A percentile compares a stretch with the other conserved stretches of the same genome.
Conservation (phyloP, 768 basidiomycete species). For the Pisolithus albus region DNA sequence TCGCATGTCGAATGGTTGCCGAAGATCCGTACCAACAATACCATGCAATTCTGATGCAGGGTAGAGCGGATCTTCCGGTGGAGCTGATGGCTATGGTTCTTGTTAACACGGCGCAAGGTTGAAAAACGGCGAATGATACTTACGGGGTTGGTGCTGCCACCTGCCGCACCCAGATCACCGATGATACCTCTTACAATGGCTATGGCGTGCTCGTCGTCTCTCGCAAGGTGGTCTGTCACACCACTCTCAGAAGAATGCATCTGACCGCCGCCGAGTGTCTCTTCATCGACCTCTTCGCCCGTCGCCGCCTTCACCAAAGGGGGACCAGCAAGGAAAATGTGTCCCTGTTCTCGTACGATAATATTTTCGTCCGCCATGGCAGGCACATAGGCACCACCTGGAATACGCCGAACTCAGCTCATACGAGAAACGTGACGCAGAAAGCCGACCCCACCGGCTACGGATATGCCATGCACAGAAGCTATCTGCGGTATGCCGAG, state of each 20-base stretch:
- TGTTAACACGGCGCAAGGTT: conserved; percentile 1
- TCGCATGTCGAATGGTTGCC: conserved; percentile 88
- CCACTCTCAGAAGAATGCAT: conserved; percentile 93
- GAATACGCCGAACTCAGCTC: conserved; percentile 4
- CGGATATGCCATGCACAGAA: conserved; percentile 90
- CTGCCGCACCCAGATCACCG: conserved; percentile 66
- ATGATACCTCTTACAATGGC: conserved; percentile 70
- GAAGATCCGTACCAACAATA: conserved; percentile 84
- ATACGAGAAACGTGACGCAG: background rate
- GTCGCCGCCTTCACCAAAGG: conserved; percentile 93
- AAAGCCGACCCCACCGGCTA: conserved; percentile 50
- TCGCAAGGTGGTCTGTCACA: conserved; percentile 83
- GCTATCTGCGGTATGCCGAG: conserved; percentile 88
- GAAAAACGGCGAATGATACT: conserved; percentile 19
- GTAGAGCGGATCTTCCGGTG: conserved; percentile 70
- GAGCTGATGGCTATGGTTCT: conserved; percentile 43
- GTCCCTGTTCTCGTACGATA: conserved; percentile 86
- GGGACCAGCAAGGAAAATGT: conserved; percentile 91
- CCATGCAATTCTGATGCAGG: conserved; percentile 78
- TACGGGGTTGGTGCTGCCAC: conserved; percentile 44
- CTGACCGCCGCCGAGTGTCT: conserved; percentile 81
- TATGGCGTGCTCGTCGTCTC: conserved; percentile 81
- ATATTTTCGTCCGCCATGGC: conserved; percentile 96
- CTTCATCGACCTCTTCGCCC: conserved; percentile 88
- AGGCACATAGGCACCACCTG: conserved; percentile 88